These are phyloP conservation scores for Colletotrichum lupini DNA, from an alignment of 2,329 filamentous ascomycete species.

Conservation along the genomic window DNA sequence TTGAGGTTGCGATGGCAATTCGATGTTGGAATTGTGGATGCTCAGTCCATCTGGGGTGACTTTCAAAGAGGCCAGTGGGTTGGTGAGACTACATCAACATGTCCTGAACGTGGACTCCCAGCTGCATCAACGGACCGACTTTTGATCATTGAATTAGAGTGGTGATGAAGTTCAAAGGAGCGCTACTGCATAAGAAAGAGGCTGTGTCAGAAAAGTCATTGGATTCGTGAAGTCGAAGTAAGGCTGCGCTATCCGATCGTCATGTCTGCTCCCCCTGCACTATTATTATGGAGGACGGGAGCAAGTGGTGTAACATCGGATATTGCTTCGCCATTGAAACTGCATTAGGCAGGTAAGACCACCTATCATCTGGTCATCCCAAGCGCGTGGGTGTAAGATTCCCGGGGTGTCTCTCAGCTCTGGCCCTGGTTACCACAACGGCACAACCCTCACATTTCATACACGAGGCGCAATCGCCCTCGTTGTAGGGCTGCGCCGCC, in stretches of 20 bases:
- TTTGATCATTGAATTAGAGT: background rate
- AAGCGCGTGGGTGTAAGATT: background rate
- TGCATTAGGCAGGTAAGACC: background rate
- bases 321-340: background rate
- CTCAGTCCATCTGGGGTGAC: background rate
- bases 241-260: background rate
- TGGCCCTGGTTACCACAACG: background rate
- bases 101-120: background rate
- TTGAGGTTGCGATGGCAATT: background rate
- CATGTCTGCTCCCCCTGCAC: background rate
- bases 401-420: background rate
- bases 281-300: background rate
- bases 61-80: background rate
- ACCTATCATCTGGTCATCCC: background rate
- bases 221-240: background rate
- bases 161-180: background rate
- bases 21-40: background rate
- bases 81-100: background rate
- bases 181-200: background rate
- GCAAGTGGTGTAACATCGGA: background rate
- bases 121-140: background rate
- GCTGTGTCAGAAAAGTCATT: background rate
- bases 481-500: constrained; percentile 6
- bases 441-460: background rate
- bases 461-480: background rate